Percentiles rank a stretch among this genome's conserved stretches.
Conservation (phyloP, 257 asterid species). For the Primulina huaijiensis region DNA sequence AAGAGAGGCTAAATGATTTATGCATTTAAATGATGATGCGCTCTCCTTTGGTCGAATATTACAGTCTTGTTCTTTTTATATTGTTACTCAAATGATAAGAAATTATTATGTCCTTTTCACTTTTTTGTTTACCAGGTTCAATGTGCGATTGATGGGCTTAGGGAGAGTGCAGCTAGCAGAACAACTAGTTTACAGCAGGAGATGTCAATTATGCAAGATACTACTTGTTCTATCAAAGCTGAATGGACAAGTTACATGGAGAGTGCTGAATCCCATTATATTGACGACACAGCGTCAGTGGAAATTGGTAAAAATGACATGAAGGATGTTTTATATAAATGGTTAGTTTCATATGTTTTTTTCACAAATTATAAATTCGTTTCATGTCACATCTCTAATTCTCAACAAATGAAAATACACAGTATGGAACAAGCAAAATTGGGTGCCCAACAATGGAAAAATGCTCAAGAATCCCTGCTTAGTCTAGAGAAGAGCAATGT, state of each 20-base stretch:
- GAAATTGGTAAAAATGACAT: conserved; percentile 66
- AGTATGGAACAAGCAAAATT: conserved; percentile 82
- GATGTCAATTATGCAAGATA: conserved; percentile 83
- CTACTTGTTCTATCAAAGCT: conserved; percentile 57
- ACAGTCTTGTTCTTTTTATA: neutral
- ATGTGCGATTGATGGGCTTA: conserved; percentile 67
- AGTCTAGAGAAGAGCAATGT: conserved; percentile 68
- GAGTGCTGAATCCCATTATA: conserved; percentile 63
- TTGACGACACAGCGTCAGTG: conserved; percentile 70
- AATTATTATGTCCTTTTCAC: neutral
- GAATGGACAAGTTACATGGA: conserved; percentile 65
- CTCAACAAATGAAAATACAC: conserved; percentile 22
- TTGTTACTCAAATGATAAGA: neutral
- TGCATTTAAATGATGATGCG: neutral
- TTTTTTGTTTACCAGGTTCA: conserved; percentile 53
- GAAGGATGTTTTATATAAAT: conserved; percentile 63
- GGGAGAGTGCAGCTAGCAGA: conserved; percentile 75
- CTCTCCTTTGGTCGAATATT: no score
- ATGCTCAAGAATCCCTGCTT: conserved; percentile 74
- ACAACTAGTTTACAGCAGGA: conserved; percentile 74
- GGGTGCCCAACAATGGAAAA: conserved; percentile 83
- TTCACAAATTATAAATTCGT: neutral
- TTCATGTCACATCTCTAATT: conserved; percentile 9
- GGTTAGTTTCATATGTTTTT: conserved; percentile 42
- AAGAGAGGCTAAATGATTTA: neutral